A percentile compares a stretch with the other conserved stretches of the same genome.
Conservation (phyloP, 768 basidiomycete species). For the Mycena crocata region DNA sequence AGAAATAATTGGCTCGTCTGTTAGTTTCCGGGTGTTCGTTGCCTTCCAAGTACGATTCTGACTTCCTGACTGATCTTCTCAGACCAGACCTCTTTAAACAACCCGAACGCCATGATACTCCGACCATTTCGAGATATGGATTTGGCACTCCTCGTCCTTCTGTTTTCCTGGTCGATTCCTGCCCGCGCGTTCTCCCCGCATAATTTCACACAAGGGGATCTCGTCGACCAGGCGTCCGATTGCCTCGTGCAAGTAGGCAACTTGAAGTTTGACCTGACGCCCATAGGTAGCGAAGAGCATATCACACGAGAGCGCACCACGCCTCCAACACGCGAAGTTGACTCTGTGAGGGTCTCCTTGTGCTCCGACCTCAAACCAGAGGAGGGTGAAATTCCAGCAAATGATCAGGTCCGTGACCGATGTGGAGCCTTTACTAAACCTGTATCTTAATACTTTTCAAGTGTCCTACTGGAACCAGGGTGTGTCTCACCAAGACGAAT, state of each 20-base stretch:
- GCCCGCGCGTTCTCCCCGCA: slow-evolving; percentile 1
- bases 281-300: slow-evolving; percentile 63
- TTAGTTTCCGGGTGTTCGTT: neutral
- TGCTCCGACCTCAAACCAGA: slow-evolving; percentile 67
- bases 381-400: slow-evolving; percentile 58
- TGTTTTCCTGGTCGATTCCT: slow-evolving; percentile 12
- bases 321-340: slow-evolving; percentile 73
- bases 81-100: neutral
- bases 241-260: slow-evolving; percentile 59
- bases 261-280: slow-evolving; percentile 69
- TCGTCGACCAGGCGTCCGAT: slow-evolving; percentile 51
- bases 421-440: neutral
- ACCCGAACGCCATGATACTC: slow-evolving; percentile 3
- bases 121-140: slow-evolving; percentile 3
- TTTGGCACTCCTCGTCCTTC: slow-evolving; percentile 24
- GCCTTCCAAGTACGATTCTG: neutral
- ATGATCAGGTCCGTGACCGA: slow-evolving; percentile 71
- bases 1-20: no score
- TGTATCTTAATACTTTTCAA: slow-evolving; percentile 42
- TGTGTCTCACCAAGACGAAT: slow-evolving; percentile 79
- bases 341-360: slow-evolving; percentile 73
- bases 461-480: slow-evolving; percentile 78
- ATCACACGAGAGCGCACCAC: slow-evolving; percentile 63
- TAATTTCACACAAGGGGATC: no score
- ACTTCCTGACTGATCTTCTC: neutral